Evolutionary conservation across 1,284 basidiomycete species (phyloP).

Genomic region (Pholiota adiposa): DNA sequence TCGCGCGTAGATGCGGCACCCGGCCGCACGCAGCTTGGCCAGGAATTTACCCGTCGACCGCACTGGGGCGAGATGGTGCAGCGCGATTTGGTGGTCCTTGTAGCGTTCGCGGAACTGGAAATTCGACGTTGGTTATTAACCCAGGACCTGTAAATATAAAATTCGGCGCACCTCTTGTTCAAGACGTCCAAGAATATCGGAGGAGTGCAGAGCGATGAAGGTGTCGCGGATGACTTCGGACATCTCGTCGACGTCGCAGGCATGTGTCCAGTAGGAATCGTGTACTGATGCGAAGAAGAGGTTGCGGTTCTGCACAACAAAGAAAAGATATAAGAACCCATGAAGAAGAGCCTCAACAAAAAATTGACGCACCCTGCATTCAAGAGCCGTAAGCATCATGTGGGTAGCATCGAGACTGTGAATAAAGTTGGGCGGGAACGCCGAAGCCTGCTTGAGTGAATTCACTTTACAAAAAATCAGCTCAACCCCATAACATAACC

Average conservation of each 20-base stretch:
- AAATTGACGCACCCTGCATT: slow-evolving; percentile 68
- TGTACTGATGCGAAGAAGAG: slow-evolving; percentile 95
- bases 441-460: slow-evolving; percentile 87
- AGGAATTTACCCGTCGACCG: slow-evolving; percentile 10
- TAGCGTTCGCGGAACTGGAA: slow-evolving; percentile 81
- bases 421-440: slow-evolving; percentile 99
- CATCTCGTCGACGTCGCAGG: slow-evolving; percentile 89
- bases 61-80: slow-evolving; percentile 49
- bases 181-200: slow-evolving; percentile 76
- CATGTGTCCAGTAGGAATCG: slow-evolving; percentile 99
- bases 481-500: slow-evolving; percentile 1
- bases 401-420: slow-evolving; percentile 98
- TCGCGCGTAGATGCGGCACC: slow-evolving; percentile 46
- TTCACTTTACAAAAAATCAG: slow-evolving; percentile 59
- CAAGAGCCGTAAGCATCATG: slow-evolving; percentile 97
- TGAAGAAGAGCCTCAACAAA: not conserved
- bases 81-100: slow-evolving; percentile 73
- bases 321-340: not conserved
- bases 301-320: slow-evolving; percentile 54
- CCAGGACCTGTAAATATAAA: not conserved
- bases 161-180: slow-evolving; percentile 54
- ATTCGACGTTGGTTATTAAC: slow-evolving; percentile 1
- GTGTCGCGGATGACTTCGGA: slow-evolving; percentile 89
- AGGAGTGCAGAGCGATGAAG: slow-evolving; percentile 91
- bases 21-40: slow-evolving; percentile 33